Evolutionary conservation across 176 grass and related monocot genomes (phyloP).

Genomic region (Zea luxurians): DNA sequence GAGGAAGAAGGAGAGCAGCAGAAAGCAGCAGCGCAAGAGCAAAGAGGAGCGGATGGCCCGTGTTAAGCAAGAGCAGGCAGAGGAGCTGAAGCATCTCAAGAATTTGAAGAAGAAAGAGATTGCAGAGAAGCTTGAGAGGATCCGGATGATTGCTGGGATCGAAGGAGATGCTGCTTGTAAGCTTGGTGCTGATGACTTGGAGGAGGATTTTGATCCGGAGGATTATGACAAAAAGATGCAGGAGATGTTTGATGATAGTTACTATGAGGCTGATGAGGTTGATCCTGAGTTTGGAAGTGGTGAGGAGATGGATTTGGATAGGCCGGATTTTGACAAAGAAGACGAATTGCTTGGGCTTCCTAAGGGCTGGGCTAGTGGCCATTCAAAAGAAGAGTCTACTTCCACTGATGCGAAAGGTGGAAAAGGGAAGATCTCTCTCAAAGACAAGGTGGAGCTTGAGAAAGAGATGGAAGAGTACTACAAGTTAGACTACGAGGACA

Average conservation of each 20-base stretch:
- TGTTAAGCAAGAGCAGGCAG: constrained; percentile 59
- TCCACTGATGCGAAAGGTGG: constrained; percentile 34
- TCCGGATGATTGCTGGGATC: constrained; percentile 67
- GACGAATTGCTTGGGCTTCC: constrained; percentile 76
- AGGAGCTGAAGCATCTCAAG: constrained; percentile 92
- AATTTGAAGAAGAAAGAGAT: constrained; percentile 99
- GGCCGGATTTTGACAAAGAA: constrained; percentile 88
- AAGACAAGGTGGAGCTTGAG: constrained; percentile 86
- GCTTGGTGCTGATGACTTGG: constrained; percentile 71
- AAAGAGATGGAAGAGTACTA: constrained; percentile 97
- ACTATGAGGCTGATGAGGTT: constrained; percentile 69
- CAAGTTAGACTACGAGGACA: constrained; percentile 89
- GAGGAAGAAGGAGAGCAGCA: constrained; percentile 89
- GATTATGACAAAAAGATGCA: constrained; percentile 88
- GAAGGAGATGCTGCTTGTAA: constrained; percentile 46
- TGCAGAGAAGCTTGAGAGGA: constrained; percentile 75
- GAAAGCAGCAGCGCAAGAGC: constrained; percentile 83
- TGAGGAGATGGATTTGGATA: constrained; percentile 60
- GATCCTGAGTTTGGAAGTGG: constrained; percentile 69
- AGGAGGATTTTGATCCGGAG: constrained; percentile 94
- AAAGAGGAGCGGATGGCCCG: constrained; percentile 79
- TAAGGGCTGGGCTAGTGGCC: constrained; percentile 51
- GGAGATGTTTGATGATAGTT: constrained; percentile 64
- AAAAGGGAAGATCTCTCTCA: constrained; percentile 66
- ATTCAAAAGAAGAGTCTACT: constrained; percentile 42